Conservation (phyloP, 1,284 basidiomycete genomes). For the Pterulicium gracile region DNA sequence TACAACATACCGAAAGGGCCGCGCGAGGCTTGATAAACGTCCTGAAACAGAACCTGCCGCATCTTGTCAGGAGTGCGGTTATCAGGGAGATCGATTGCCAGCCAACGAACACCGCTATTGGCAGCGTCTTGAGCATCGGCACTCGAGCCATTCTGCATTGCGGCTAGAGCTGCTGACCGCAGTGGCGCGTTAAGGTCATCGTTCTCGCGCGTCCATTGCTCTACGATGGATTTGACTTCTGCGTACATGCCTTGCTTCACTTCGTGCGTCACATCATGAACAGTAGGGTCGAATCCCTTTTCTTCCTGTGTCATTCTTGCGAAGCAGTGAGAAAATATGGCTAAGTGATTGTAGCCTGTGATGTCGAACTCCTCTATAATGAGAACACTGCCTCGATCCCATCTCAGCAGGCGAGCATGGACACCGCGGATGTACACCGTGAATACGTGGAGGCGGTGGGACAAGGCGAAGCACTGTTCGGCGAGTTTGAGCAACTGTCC, state of each 20-base stretch:
- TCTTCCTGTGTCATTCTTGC: neutral
- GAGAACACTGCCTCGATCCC: neutral
- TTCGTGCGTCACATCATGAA: neutral
- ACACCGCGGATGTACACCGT: neutral
- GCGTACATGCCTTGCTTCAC: neutral
- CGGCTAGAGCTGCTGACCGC: constrained; percentile 34
- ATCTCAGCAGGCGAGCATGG: neutral
- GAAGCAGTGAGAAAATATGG: neutral
- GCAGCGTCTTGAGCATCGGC: no score
- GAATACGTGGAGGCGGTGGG: neutral
- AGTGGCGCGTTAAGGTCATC: constrained; percentile 25
- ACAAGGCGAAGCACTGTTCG: neutral
- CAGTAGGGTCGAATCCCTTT: neutral
- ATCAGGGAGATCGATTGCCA: neutral
- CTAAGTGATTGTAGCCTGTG: neutral
- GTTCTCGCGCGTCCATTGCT: neutral
- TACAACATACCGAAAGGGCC: neutral
- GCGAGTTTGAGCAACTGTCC: neutral
- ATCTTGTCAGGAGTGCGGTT: neutral
- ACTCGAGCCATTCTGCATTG: no score
- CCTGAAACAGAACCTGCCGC: neutral
- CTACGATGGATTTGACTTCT: neutral
- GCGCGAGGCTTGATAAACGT: neutral
- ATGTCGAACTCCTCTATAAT: neutral
- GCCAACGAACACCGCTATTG: neutral